phyloP scores from a whole-genome alignment of 768 basidiomycete species.

The Phallus indusiatus region DNA sequence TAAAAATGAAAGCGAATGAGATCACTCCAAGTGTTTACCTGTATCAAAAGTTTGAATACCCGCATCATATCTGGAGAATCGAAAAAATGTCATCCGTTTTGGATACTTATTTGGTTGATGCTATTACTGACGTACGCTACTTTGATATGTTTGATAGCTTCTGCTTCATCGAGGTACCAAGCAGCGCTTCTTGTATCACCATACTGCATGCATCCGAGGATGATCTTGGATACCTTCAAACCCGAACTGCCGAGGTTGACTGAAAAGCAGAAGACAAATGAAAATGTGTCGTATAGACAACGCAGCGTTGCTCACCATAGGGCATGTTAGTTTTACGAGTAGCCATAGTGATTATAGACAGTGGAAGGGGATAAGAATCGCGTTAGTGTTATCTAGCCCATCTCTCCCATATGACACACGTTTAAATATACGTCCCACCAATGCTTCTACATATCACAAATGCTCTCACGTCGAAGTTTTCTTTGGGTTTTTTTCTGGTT shows the following conservation, averaged over 20 bases:
- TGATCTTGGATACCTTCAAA: conserved; percentile 54
- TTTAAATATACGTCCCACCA: too few species aligned
- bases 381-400: background rate
- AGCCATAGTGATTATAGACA: background rate
- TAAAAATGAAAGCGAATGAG: background rate
- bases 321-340: conserved; percentile 15
- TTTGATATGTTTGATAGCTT: conserved; percentile 36
- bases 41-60: conserved; percentile 24
- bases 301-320: conserved; percentile 21
- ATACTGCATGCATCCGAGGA: conserved; percentile 58
- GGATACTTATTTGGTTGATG: conserved; percentile 3
- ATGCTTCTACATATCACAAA: too few species aligned
- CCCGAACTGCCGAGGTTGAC: conserved; percentile 47
- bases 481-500: too few species aligned
- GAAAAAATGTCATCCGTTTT: too few species aligned
- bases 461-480: too few species aligned
- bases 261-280: conserved; percentile 10
- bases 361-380: background rate
- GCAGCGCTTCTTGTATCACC: conserved; percentile 41
- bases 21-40: background rate
- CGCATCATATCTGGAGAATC: conserved; percentile 5
- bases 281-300: background rate
- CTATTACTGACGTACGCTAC: conserved; percentile 28
- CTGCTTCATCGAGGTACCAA: conserved; percentile 43
- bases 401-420: too few species aligned